These are phyloP conservation scores for Galerina sulciceps DNA, from an alignment of 768 basidiomycete species.

Conservation along the genomic window DNA sequence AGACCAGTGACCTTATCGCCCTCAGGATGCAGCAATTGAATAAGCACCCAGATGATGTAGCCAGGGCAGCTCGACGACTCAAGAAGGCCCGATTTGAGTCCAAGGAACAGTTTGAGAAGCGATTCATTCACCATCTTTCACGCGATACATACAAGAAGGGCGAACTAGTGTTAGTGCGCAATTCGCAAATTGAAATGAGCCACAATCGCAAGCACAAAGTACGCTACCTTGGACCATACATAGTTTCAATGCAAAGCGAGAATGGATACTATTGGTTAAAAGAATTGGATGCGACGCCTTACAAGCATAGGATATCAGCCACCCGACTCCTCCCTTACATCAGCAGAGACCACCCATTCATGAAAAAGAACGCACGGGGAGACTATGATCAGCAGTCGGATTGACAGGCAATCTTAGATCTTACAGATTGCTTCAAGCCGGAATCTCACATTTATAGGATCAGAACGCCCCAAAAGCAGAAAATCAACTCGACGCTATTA, in stretches of 20 bases:
- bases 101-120: not conserved
- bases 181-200: not conserved
- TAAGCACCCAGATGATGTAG: not conserved
- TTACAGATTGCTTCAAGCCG: no score
- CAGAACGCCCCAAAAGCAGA: no score
- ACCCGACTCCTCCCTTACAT: not conserved
- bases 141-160: not conserved
- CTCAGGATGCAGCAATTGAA: not conserved
- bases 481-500: no score
- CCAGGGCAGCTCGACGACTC: not conserved
- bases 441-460: no score
- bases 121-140: not conserved
- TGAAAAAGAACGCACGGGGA: no score
- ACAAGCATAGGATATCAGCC: not conserved
- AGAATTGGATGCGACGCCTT: not conserved
- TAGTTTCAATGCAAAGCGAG: constrained; percentile 20
- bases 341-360: no score
- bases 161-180: not conserved
- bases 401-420: no score
- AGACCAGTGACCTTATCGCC: constrained; percentile 10
- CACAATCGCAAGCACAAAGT: constrained; percentile 19
- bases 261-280: constrained; percentile 9
- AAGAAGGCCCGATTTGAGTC: not conserved
- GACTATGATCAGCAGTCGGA: no score
- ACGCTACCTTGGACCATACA: constrained; percentile 30